Conservation (phyloP, 2,329 filamentous ascomycete genomes). For the Mycogone perniciosa region DNA sequence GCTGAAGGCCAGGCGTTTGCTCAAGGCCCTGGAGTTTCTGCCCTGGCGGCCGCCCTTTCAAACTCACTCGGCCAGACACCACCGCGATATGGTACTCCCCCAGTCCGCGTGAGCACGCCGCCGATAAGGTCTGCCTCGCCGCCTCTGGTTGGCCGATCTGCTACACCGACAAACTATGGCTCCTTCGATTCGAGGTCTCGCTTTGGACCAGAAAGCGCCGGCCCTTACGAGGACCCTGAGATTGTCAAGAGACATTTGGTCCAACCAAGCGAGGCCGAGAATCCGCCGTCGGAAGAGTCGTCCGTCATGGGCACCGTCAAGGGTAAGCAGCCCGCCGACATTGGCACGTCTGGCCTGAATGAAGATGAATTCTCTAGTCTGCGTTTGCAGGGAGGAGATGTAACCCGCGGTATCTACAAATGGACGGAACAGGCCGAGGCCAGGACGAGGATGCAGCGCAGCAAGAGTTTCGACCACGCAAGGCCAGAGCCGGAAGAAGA, state of each 20-base stretch:
- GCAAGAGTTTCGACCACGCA: slow-evolving; percentile 78
- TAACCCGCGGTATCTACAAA: slow-evolving; percentile 90
- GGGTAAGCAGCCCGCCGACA: slow-evolving; percentile 46
- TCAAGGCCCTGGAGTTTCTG: slow-evolving; percentile 76
- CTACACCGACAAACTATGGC: slow-evolving; percentile 69
- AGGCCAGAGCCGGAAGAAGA: slow-evolving; percentile 75
- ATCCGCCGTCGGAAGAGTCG: slow-evolving; percentile 41
- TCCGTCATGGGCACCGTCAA: slow-evolving; percentile 40
- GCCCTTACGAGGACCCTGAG: slow-evolving; percentile 79
- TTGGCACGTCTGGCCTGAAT: slow-evolving; percentile 35
- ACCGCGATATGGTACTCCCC: slow-evolving; percentile 62
- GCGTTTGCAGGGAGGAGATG: slow-evolving; percentile 86
- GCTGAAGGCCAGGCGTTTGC: slow-evolving; percentile 57
- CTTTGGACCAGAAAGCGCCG: slow-evolving; percentile 38
- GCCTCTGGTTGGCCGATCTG: slow-evolving; percentile 35
- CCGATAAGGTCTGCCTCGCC: slow-evolving; percentile 30
- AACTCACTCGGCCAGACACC: slow-evolving; percentile 65
- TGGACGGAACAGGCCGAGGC: slow-evolving; percentile 88
- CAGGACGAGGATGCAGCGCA: slow-evolving; percentile 63
- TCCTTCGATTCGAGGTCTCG: slow-evolving; percentile 70
- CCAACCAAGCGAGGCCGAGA: slow-evolving; percentile 49
- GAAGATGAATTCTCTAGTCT: slow-evolving; percentile 90
- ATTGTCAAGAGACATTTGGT: slow-evolving; percentile 87
- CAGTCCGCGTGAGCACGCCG: slow-evolving; percentile 54
- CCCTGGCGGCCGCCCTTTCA: slow-evolving; percentile 79